Conservation (phyloP, 1,139 yeast genomes). For the Candida dubliniensis region DNA sequence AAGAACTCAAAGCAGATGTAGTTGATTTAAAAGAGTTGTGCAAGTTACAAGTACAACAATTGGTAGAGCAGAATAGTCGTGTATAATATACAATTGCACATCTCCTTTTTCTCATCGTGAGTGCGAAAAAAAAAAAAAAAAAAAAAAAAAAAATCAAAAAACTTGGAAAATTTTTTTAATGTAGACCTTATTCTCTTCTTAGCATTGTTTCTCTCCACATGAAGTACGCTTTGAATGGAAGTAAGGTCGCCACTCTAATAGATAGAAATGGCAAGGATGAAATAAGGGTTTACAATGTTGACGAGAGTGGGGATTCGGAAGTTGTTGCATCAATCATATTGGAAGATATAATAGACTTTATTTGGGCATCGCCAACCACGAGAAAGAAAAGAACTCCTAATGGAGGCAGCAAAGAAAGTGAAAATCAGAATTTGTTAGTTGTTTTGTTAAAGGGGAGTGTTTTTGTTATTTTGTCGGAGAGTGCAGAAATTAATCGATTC, state of each 20-base stretch:
- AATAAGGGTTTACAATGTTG: constrained; percentile 30
- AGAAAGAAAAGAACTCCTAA: constrained; percentile 15
- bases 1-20: constrained; percentile 86
- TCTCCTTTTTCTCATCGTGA: constrained; percentile 3
- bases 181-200: not conserved
- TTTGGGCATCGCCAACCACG: constrained; percentile 14
- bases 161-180: not conserved
- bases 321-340: constrained; percentile 9
- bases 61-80: constrained; percentile 48
- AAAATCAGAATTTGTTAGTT: constrained; percentile 23
- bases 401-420: constrained; percentile 2
- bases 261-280: constrained; percentile 36
- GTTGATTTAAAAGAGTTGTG: constrained; percentile 82
- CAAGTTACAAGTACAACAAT: constrained; percentile 79
- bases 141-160: constrained; percentile 8
- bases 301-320: constrained; percentile 7
- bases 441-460: constrained; percentile 40
- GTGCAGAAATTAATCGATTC: constrained; percentile 35
- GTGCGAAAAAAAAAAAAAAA: constrained; percentile 7
- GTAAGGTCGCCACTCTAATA: constrained; percentile 31
- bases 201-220: not conserved
- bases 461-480: constrained; percentile 44
- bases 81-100: not conserved
- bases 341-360: constrained; percentile 23
- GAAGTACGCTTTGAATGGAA: constrained; percentile 13